Base-by-base conservation (phyloP, 768 basidiomycete species). In the Macrolepiota albuminosa region DNA sequence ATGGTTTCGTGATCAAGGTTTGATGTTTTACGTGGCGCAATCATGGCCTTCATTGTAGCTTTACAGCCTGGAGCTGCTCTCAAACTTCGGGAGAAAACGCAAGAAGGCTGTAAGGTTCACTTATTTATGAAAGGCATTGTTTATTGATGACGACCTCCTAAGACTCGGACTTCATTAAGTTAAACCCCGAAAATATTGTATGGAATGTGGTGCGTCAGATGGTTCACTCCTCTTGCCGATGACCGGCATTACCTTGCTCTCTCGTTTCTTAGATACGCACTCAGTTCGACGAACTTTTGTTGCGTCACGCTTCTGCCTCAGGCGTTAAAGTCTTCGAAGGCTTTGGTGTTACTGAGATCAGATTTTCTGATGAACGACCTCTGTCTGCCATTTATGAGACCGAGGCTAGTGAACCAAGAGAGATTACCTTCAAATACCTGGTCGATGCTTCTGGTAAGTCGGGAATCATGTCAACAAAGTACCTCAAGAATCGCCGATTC, bases 361-460 rank as follows among this genome's bases (percentile, higher is more conserved):
- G 74, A 18, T 86, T 85, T 60, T 75, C 73, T 24, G 67, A 63
- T 11, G 61, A 62, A 50, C 7, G n/a, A 8, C 61, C 61, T 6
- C 48, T 51, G 2, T 59, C 61, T 21, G 54, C 62, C 7, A 21
- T 54, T 8, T 59, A 53, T 26, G 31, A 53, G 14, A 37, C 37
- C 42, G 10, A 45, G 3, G 51, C 33, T 2, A 76, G 75, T 3
- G 59, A 60, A 37, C 66, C 71, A 4, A 77, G 80, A 13, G 73
- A 70, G 36, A 82, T 84, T 39, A 68, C 71, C 0, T 88, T 87
- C 58, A 80, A 86, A 55, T 87, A 80, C 60, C 69, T 88, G 34
- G 75, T 88, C 21, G 87, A 88, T 64, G 86, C 84, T 4, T 80
- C 79, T 4, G 87, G 87, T 33, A 76, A 86, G 1, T 70, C 73